Conservation (phyloP, 139 green algal genomes). For the Picochlorum sp. region DNA sequence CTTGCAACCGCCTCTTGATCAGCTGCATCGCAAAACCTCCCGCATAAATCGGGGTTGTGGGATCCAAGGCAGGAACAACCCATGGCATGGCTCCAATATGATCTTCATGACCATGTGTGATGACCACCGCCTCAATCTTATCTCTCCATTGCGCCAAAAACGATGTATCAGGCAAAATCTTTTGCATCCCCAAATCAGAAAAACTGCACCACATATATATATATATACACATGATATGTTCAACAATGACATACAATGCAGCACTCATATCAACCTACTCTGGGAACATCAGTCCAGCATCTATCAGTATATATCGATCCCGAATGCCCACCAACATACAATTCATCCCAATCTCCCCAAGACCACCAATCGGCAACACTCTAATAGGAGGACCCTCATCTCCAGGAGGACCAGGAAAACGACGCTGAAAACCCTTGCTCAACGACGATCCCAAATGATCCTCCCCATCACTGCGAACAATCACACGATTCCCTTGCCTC, state of each 20-base stretch:
- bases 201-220: constrained; percentile 73
- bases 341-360: constrained; percentile 99
- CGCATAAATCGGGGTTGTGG: constrained; percentile 82
- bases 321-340: constrained; percentile 94
- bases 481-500: constrained; percentile 12
- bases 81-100: constrained; percentile 95
- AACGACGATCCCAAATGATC: constrained; percentile 68
- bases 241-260: background rate
- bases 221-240: too few species aligned
- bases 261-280: constrained; percentile 54
- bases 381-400: constrained; percentile 72
- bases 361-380: constrained; percentile 90
- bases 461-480: constrained; percentile 40
- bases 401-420: constrained; percentile 55
- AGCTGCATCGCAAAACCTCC: constrained; percentile 90
- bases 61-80: constrained; percentile 83
- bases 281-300: constrained; percentile 99
- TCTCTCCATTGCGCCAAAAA: constrained; percentile 92
- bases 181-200: constrained; percentile 93
- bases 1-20: constrained; percentile 72
- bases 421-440: constrained; percentile 9
- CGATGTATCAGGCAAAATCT: constrained; percentile 91
- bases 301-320: constrained; percentile 97
- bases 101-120: constrained; percentile 97
- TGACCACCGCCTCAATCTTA: constrained; percentile 95